These are phyloP conservation scores for Durio zibethinus DNA, from an alignment of 345 rosid species.

Conservation along the genomic window DNA sequence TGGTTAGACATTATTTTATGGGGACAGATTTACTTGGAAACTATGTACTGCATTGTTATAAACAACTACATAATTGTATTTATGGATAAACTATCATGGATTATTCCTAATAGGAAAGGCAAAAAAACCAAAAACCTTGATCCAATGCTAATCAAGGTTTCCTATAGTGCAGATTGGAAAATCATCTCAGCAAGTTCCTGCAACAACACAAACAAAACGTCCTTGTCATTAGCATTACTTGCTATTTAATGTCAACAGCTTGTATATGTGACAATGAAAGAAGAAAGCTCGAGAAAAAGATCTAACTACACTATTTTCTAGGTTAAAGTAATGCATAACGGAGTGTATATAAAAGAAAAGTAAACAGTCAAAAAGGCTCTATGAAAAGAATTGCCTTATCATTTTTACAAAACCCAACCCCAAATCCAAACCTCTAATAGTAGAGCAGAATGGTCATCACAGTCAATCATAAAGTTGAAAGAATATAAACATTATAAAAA, in stretches of 20 bases:
- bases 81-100: not conserved
- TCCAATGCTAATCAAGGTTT: not conserved
- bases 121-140: too few relatives aligned
- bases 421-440: too few relatives aligned
- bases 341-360: not conserved
- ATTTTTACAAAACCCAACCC: too few relatives aligned
- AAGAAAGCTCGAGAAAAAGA: not conserved
- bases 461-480: too few relatives aligned
- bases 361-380: too few relatives aligned
- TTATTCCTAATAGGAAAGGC: not conserved
- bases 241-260: not conserved
- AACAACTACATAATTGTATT: not conserved
- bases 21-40: not conserved
- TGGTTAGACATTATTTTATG: not conserved
- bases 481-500: too few relatives aligned
- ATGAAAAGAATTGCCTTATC: too few relatives aligned
- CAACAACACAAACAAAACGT: slow-evolving; percentile 17
- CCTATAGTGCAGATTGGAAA: slow-evolving; percentile 58
- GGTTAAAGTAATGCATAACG: not conserved
- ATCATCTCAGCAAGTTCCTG: slow-evolving; percentile 98
- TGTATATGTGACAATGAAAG: not conserved
- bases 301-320: not conserved
- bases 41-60: not conserved
- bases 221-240: not conserved
- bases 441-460: too few relatives aligned